These are phyloP conservation scores for Viola pubescens DNA, from an alignment of 441 rosid species.

Conservation along the genomic window DNA sequence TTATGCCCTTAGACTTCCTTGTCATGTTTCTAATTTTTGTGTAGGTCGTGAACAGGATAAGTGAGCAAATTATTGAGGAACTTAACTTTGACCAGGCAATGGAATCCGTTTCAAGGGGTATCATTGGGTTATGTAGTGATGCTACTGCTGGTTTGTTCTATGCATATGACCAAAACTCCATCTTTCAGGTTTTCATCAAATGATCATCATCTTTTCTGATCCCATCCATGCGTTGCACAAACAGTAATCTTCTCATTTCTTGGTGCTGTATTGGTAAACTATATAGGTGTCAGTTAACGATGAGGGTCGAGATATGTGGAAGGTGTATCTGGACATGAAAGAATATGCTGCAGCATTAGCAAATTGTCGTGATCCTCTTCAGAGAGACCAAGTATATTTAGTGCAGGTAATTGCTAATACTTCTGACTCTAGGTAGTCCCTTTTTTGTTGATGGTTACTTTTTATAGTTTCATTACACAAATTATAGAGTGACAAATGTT, in stretches of 20 bases:
- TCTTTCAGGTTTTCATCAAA: slow-evolving; percentile 66
- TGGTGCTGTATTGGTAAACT: slow-evolving; percentile 19
- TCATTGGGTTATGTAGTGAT: slow-evolving; percentile 92
- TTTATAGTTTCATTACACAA: slow-evolving; percentile 5
- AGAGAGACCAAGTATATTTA: slow-evolving; percentile 94
- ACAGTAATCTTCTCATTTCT: slow-evolving; percentile 15
- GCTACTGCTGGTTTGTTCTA: slow-evolving; percentile 96
- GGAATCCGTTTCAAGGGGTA: slow-evolving; percentile 81
- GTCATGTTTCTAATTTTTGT: slow-evolving; percentile 16
- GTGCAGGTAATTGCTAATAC: slow-evolving; percentile 62
- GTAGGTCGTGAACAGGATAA: slow-evolving; percentile 93
- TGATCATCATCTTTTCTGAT: slow-evolving; percentile 15
- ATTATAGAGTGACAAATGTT: slow-evolving; percentile 8
- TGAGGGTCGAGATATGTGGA: slow-evolving; percentile 99
- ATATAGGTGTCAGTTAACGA: slow-evolving; percentile 88
- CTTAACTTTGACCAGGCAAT: slow-evolving; percentile 89
- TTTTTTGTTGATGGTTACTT: slow-evolving; percentile 2
- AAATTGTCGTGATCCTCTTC: slow-evolving; percentile 81
- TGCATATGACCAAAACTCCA: slow-evolving; percentile 94
- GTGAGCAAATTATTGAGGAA: slow-evolving; percentile 94
- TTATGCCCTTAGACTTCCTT: slow-evolving; percentile 8
- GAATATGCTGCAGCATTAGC: slow-evolving; percentile 95
- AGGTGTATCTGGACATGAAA: slow-evolving; percentile 91
- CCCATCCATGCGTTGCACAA: slow-evolving; percentile 7
- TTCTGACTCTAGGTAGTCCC: slow-evolving; percentile 7